Conservation (phyloP, 768 basidiomycete genomes). For the Tremella fuciformis region DNA sequence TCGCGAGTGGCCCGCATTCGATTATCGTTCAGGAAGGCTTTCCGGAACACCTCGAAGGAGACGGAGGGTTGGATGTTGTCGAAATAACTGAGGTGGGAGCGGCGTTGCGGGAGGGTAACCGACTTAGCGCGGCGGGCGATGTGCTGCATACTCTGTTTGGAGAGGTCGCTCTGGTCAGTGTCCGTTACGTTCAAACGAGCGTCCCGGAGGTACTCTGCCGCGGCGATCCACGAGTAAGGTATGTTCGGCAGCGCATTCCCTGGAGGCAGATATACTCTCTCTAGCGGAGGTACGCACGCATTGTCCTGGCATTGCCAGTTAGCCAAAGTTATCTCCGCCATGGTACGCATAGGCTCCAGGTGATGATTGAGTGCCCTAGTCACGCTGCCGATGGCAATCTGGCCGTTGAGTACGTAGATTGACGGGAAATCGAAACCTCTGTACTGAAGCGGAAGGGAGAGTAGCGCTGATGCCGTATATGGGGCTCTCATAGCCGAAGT, state of each 20-base stretch:
- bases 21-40: too few species aligned
- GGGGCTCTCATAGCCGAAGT: not conserved
- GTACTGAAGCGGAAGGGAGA: conserved; percentile 6
- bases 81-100: too few species aligned
- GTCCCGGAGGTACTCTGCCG: conserved; percentile 1
- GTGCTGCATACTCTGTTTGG: too few species aligned
- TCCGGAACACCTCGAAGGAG: too few species aligned
- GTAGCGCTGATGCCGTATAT: not conserved
- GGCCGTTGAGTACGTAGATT: conserved; percentile 17
- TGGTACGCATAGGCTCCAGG: conserved; percentile 7
- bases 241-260: not conserved
- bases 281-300: conserved; percentile 6
- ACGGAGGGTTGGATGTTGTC: too few species aligned
- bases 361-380: conserved; percentile 22
- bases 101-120: too few species aligned
- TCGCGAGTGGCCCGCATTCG: too few species aligned
- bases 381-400: conserved; percentile 11
- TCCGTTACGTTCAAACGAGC: too few species aligned
- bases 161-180: too few species aligned
- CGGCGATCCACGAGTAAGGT: conserved; percentile 7
- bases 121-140: too few species aligned
- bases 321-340: conserved; percentile 19
- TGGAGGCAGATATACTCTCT: not conserved
- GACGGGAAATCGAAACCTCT: conserved; percentile 21
- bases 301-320: conserved; percentile 15